Conservation (phyloP, 768 basidiomycete genomes). For the Termitomyces sp. region DNA sequence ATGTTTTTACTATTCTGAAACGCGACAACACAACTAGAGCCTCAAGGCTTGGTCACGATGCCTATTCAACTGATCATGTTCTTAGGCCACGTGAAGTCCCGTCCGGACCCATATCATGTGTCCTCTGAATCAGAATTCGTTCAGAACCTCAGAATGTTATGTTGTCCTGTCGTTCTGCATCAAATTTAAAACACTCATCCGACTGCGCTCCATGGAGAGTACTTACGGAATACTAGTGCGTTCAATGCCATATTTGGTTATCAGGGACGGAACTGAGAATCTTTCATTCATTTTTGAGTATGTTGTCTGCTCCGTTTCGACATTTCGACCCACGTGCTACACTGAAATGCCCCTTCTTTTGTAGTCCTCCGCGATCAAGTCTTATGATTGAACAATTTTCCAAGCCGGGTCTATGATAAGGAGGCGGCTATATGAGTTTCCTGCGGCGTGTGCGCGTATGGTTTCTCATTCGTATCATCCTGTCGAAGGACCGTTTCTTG, state of each 20-base stretch:
- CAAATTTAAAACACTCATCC: neutral
- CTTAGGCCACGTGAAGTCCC: slow-evolving; percentile 7
- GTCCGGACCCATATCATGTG: slow-evolving; percentile 7
- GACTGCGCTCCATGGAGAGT: neutral
- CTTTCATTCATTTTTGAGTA: neutral
- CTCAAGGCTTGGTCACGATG: neutral
- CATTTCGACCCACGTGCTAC: slow-evolving; percentile 7
- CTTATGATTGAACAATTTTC: slow-evolving; percentile 12
- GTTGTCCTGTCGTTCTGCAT: neutral
- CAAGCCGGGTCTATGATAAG: neutral
- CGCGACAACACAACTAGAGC: neutral
- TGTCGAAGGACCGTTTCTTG: neutral
- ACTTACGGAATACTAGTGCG: neutral
- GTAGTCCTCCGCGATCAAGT: slow-evolving; percentile 2
- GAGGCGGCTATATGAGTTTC: slow-evolving; percentile 3
- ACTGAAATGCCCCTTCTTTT: neutral
- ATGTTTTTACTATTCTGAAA: neutral
- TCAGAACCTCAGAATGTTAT: neutral
- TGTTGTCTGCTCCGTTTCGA: neutral
- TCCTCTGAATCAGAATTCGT: neutral
- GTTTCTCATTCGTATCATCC: slow-evolving; percentile 4
- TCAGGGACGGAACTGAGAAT: neutral
- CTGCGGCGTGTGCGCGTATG: slow-evolving; percentile 9
- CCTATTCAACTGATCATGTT: slow-evolving; percentile 1
- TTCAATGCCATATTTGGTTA: neutral